Conservation (phyloP, 2,329 filamentous ascomycete species). For the Hawksworthiomyces lignivorus region DNA sequence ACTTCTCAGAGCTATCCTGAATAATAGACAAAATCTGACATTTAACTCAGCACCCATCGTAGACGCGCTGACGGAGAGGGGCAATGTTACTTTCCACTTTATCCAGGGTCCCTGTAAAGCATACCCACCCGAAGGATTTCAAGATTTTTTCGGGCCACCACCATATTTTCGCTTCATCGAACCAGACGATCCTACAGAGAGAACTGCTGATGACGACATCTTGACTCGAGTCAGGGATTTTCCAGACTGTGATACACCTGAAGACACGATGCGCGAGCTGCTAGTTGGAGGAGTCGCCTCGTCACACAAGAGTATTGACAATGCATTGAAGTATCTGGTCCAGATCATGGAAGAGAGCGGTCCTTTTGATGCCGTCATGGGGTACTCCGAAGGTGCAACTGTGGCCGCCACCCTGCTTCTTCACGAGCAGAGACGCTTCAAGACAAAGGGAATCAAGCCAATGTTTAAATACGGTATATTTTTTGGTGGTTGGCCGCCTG, state of each 20-base stretch:
- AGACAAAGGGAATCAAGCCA: conserved; percentile 25
- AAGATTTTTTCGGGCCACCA: conserved; percentile 47
- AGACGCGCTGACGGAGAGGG: conserved; percentile 37
- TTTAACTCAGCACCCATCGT: conserved; percentile 35
- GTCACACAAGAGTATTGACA: conserved; percentile 27
- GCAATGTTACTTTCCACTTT: conserved; percentile 41
- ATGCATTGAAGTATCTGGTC: conserved; percentile 33
- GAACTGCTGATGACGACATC: conserved; percentile 35
- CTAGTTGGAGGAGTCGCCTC: conserved; percentile 23
- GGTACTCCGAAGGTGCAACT: conserved; percentile 53
- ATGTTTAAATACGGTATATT: conserved; percentile 41
- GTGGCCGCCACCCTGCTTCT: conserved; percentile 45
- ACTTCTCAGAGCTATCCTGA: conserved; percentile 6
- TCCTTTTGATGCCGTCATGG: conserved; percentile 46
- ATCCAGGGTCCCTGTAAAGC: conserved; percentile 44
- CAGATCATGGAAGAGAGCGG: conserved; percentile 36
- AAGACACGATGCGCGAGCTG: conserved; percentile 47
- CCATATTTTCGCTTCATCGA: conserved; percentile 50
- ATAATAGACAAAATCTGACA: not conserved
- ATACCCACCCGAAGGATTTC: conserved; percentile 43
- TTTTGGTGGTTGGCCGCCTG: conserved; percentile 46
- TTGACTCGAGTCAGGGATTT: conserved; percentile 46
- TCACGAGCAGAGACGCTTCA: conserved; percentile 35
- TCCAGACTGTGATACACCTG: conserved; percentile 40
- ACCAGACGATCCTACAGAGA: conserved; percentile 33